A percentile compares a stretch with the other conserved stretches of the same genome.
phyloP scores from a whole-genome alignment of 129 eudicot genomes.

The Ambrosia trifida region DNA sequence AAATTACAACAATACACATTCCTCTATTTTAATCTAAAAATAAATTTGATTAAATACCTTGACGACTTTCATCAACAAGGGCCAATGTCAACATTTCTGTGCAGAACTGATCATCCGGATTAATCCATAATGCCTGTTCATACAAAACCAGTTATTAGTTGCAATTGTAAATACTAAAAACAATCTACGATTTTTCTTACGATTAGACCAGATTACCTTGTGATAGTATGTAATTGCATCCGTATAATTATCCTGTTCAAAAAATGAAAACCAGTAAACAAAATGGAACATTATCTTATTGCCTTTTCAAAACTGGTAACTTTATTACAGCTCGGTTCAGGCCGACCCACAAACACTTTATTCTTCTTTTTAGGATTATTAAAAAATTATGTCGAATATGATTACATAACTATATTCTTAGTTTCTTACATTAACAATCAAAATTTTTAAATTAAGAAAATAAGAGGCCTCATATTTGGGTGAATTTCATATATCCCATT shows the following conservation, averaged over 20 bases:
- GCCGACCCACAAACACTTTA: neutral
- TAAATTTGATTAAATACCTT: conserved; percentile 42
- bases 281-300: neutral
- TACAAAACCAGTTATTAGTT: conserved; percentile 9
- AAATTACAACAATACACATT: conserved; percentile 9
- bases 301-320: neutral
- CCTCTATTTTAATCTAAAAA: neutral
- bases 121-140: conserved; percentile 84
- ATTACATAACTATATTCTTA: conserved; percentile 1
- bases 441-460: no score
- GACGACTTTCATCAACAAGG: conserved; percentile 70
- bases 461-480: no score
- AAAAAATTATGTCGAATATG: neutral
- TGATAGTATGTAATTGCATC: conserved; percentile 83
- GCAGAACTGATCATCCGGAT: conserved; percentile 86
- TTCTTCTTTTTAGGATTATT: neutral
- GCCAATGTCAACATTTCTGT: conserved; percentile 91
- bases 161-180: neutral
- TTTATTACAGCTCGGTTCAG: neutral
- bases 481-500: no score
- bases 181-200: neutral
- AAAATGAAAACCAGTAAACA: neutral
- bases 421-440: neutral
- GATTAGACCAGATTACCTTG: conserved; percentile 47
- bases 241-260: conserved; percentile 67